Evolutionary conservation across 2,329 filamentous ascomycete genomes (phyloP), one percentile per base, ranked within the genome.

Genomic region (Sporothrix humicola): DNA sequence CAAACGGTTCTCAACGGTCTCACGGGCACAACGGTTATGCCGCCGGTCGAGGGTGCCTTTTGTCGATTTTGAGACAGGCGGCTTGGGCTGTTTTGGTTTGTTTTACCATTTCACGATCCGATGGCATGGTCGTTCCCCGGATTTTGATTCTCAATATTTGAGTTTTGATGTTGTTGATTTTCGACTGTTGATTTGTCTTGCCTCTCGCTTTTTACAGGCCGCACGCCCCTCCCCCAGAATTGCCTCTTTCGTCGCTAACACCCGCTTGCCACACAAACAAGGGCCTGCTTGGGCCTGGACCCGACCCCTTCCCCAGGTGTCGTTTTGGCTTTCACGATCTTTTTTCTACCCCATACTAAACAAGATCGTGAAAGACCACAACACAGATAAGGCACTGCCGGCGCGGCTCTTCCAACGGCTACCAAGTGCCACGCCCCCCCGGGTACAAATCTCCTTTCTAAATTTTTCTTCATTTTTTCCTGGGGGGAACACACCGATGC

Each of bases 261-360:
- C 61, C 61, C n/a, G 13, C 42, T 46, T 7, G 61, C 42, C 61
- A 48, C 61, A 44, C 42, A 65, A 42, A 65, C 20, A n/a, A 23
- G 59, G 61, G 61, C 61, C 42, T 20, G 9, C 31, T 37, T 37
- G n/a, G 42, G 61, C 61, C 61, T 66, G 59, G 20, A 26, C 61
- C 61, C 42, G n/a, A 56, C 61, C 61, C 20, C 26, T 68, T 52
- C 23, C 46, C 23, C 65, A 46, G 65, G 7, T 48, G 10, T 15
- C 23, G 31, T 46, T 63, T 48, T 9, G 71, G 31, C 58, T 59
- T 72, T 72, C 71, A 72, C 71, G 71, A 73, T 73, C 71, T 69
- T 69, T 61, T 44, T 63, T 71, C 12, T 42, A 59, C 48, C 46
- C 59, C 59, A 15, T 31, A 20, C 50, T 20, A 59, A 20, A 10